These are phyloP conservation scores for Kodamaea derodonti DNA, from an alignment of 1,139 yeast species.

Conservation along the genomic window DNA sequence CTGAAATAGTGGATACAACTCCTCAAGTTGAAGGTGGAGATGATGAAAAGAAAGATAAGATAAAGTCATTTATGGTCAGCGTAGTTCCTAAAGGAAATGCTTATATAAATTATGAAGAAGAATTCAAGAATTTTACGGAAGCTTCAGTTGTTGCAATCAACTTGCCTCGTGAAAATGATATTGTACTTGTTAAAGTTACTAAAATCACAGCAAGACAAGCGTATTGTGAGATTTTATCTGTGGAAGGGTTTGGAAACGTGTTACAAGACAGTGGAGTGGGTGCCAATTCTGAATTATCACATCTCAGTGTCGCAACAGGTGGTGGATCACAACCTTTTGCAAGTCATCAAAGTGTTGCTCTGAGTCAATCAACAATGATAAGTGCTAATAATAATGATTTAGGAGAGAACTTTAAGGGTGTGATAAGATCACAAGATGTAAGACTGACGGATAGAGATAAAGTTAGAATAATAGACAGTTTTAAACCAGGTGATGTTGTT, in stretches of 20 bases:
- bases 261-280: constrained; percentile 66
- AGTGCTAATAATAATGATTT: constrained; percentile 55
- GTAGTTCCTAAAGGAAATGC: constrained; percentile 27
- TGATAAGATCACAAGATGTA: constrained; percentile 83
- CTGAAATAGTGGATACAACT: constrained; percentile 16
- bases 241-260: constrained; percentile 62
- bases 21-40: constrained; percentile 14
- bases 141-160: constrained; percentile 35
- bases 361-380: constrained; percentile 29
- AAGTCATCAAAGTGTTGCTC: constrained; percentile 45
- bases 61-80: constrained; percentile 24
- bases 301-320: constrained; percentile 35
- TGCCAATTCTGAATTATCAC: constrained; percentile 50
- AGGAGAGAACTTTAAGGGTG: constrained; percentile 90
- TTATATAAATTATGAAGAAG: constrained; percentile 29
- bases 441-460: constrained; percentile 89
- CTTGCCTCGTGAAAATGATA: constrained; percentile 81
- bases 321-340: constrained; percentile 51
- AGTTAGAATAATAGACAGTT: constrained; percentile 73
- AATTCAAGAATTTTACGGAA: constrained; percentile 14
- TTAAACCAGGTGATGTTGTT: constrained; percentile 89
- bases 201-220: constrained; percentile 70
- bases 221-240: constrained; percentile 75
- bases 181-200: constrained; percentile 74
- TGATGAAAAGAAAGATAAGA: constrained; percentile 12